These are phyloP conservation scores for Xerocomellus intermedius DNA, from an alignment of 768 basidiomycete genomes.

Conservation along the genomic window DNA sequence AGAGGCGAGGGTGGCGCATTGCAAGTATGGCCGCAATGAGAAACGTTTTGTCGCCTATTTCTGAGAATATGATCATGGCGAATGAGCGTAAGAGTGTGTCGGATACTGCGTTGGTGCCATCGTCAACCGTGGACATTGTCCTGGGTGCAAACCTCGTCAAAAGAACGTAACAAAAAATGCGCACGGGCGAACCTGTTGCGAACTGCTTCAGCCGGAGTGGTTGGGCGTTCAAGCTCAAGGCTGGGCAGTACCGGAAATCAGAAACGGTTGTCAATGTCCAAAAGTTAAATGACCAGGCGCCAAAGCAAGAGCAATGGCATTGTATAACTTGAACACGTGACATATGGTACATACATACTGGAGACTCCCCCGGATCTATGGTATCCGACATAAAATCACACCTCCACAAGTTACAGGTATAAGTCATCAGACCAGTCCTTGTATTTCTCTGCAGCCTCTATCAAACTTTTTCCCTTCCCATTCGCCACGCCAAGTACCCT, in stretches of 20 bases:
- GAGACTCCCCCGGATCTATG: too few relatives aligned
- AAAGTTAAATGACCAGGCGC: too few relatives aligned
- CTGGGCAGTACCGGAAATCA: neutral
- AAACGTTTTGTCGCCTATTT: slow-evolving; percentile 96
- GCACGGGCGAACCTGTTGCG: neutral
- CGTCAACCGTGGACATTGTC: slow-evolving; percentile 18
- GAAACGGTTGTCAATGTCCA: neutral
- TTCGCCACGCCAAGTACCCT: neutral
- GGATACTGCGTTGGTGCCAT: slow-evolving; percentile 8
- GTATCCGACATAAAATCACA: too few relatives aligned
- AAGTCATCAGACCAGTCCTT: slow-evolving; percentile 24
- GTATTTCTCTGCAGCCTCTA: slow-evolving; percentile 19
- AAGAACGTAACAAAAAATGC: neutral
- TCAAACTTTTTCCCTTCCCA: slow-evolving; percentile 13
- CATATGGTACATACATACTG: neutral
- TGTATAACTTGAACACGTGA: neutral
- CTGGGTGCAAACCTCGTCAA: slow-evolving; percentile 5
- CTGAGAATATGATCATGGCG: slow-evolving; percentile 88
- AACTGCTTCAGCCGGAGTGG: neutral
- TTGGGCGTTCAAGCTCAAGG: neutral
- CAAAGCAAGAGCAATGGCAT: too few relatives aligned
- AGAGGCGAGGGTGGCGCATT: slow-evolving; percentile 83
- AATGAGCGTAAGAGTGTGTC: slow-evolving; percentile 76
- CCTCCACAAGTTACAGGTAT: slow-evolving; percentile 9
- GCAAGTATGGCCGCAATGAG: slow-evolving; percentile 87